These are phyloP conservation scores for Pichia kudriavzevii DNA, from an alignment of 1,139 yeast species.

Conservation along the genomic window DNA sequence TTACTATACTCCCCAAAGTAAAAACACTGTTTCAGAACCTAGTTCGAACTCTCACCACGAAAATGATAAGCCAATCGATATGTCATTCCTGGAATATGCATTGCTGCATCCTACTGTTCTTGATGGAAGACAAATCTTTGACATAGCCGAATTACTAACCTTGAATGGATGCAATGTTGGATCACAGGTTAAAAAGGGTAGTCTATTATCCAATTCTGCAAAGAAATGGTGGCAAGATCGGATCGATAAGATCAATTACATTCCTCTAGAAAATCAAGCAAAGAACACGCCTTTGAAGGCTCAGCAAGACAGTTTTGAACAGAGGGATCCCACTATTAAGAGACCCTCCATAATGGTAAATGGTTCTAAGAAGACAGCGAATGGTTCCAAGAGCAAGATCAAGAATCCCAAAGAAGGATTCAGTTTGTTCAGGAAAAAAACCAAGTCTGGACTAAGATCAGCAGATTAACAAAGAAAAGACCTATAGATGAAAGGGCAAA, in stretches of 20 bases:
- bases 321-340: too few relatives aligned
- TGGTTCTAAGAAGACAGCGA: background rate
- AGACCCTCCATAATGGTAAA: too few relatives aligned
- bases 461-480: background rate
- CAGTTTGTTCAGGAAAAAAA: conserved; percentile 15
- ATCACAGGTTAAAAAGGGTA: conserved; percentile 4
- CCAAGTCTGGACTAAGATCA: conserved; percentile 7
- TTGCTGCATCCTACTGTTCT: conserved; percentile 36
- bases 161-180: conserved; percentile 54
- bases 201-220: conserved; percentile 31
- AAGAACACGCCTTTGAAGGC: too few relatives aligned
- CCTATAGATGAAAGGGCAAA: background rate
- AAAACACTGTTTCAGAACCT: too few relatives aligned
- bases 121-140: conserved; percentile 35
- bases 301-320: too few relatives aligned
- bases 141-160: conserved; percentile 65
- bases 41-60: too few relatives aligned
- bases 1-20: background rate
- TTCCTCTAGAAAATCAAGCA: too few relatives aligned
- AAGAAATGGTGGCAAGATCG: conserved; percentile 44
- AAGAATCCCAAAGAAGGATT: conserved; percentile 16
- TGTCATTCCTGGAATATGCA: conserved; percentile 58
- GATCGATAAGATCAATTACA: conserved; percentile 27
- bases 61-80: too few relatives aligned
- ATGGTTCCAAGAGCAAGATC: conserved; percentile 5